Base-by-base conservation (phyloP, 1,139 yeast genomes). In the Magnusiomyces suaveolens region DNA sequence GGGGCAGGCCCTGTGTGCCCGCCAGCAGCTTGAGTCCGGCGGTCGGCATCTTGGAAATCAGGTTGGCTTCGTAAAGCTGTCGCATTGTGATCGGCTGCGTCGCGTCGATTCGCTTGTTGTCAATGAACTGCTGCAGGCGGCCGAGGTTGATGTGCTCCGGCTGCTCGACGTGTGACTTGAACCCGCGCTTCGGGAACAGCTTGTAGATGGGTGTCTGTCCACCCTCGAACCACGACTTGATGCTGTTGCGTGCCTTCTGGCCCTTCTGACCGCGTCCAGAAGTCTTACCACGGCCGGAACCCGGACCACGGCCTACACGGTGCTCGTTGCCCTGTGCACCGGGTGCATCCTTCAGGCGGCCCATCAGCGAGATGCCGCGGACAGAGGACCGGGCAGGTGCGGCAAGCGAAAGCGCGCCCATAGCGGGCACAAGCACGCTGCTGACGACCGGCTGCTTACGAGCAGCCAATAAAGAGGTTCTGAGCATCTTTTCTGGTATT, bases 241-340 rank as follows among this genome's bases (percentile, higher is more conserved):
- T 94, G 53, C 83, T 81, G 41, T 92, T 87, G 72, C 97, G 81
- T 16, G 97, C 97, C 73, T 90, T 90, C 70, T 92, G 98, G 81
- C 99, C 99, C 73, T 90, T 94, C 67, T 88, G 96, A 75, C 99
- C 99, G 69, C 98, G 80, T 52, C 96, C 96, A 2, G 97, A 82
- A 1, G 97, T 92, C 71, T 90, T 89, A 74, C 99, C 77, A 52
- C 70, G 63, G 23, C 95, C 95, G 49, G 95, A 84, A 38, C 96
- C 92, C 43, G 96, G 96, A 72, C 98, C 98, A 74, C 99, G 83
- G 69, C 99, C 98, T 36, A 92, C 77, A 70, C 97, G 79, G 67
- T 84, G 88, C 66, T 70, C 74, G 53, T 71, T 69, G 51, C 68
- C 68, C 38, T 69, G 69, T 3, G 74, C 70, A 43, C 66, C 66